Base-by-base conservation (phyloP, 148 eudicot genomes). In the Dysphania ambrosioides region DNA sequence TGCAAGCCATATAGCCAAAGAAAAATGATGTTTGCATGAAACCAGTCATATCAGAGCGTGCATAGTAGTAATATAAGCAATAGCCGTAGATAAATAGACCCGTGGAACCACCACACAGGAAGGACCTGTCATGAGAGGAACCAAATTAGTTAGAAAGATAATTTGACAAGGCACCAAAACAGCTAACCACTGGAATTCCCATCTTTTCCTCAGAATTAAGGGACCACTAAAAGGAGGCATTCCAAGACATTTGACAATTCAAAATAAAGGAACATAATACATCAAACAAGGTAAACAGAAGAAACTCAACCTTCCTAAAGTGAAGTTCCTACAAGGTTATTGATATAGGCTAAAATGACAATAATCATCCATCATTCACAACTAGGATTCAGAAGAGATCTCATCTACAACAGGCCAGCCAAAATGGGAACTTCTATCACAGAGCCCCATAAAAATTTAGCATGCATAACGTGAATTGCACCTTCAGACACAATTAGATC, bases 1-100 rank as follows among this genome's bases (percentile, higher is more conserved):
- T 80, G 79, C 83, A 80, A 16, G 83, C 83, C 83, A 80, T 80
- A 79, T 80, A 80, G 23, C 83, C 83, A 21, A 80, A 80, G 83
- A 80, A 80, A 67, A 80, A 80, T 6, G 83, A 80, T 10, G 83
- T 80, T 80, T 80, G 83, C 83, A 80, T 76, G 70, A 80, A 77
- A 13, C 83, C 83, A 9, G 83, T 76, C 83, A 80, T 80, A 62
- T 80, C 83, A 42, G 83, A 76, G 70, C 80, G 80, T 36, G 83
- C 83, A 32, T 80, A 77, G 56, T 76, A 80, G 82, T 80, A 80
- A 36, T 80, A 80, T 47, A 80, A 66, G 72, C 83, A 80, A 72
- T 80, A 80, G 41, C 83, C 83, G 41, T 76, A 80, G 18, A 80
- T 80, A 72, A 76, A 80, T n/a, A 80, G 70, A 49, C 83, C 83